Conservation (phyloP, 192 early-diverging fungal genomes). For the Spinellus fusiger region DNA sequence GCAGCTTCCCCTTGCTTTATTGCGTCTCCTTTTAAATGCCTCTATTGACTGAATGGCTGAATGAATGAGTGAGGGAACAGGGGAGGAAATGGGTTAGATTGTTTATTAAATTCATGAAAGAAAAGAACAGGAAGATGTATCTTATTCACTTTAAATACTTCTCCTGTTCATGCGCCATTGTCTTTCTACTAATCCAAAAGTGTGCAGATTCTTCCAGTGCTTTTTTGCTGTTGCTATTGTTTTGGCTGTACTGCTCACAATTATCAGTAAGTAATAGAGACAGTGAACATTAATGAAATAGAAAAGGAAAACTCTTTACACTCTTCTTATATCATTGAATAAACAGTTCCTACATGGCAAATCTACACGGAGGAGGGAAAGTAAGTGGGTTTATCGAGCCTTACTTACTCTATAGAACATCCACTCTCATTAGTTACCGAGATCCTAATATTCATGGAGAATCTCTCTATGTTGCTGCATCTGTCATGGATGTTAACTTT, state of each 20-base stretch:
- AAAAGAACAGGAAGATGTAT: too few relatives aligned
- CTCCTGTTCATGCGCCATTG: not conserved
- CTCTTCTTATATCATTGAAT: not conserved
- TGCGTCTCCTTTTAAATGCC: too few relatives aligned
- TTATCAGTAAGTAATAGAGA: constrained; percentile 11
- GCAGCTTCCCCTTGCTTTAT: too few relatives aligned
- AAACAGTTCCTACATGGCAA: constrained; percentile 28
- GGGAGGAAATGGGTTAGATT: too few relatives aligned
- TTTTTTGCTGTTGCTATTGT: constrained; percentile 4
- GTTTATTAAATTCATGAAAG: too few relatives aligned
- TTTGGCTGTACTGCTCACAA: constrained; percentile 1
- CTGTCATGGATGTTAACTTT: constrained; percentile 40
- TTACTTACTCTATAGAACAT: constrained; percentile 1
- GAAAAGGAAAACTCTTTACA: not conserved
- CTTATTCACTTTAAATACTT: too few relatives aligned
- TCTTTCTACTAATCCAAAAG: not conserved
- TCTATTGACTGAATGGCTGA: too few relatives aligned
- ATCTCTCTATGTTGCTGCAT: constrained; percentile 32
- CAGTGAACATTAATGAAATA: not conserved
- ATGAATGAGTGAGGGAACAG: too few relatives aligned
- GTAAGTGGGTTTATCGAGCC: constrained; percentile 5
- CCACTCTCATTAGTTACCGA: constrained; percentile 18
- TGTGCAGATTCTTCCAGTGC: not conserved
- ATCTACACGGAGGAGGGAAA: constrained; percentile 27
- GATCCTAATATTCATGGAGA: constrained; percentile 22